These are phyloP conservation scores for Elsinoe arachidis DNA, from an alignment of 2,329 filamentous ascomycete species.

Conservation along the genomic window DNA sequence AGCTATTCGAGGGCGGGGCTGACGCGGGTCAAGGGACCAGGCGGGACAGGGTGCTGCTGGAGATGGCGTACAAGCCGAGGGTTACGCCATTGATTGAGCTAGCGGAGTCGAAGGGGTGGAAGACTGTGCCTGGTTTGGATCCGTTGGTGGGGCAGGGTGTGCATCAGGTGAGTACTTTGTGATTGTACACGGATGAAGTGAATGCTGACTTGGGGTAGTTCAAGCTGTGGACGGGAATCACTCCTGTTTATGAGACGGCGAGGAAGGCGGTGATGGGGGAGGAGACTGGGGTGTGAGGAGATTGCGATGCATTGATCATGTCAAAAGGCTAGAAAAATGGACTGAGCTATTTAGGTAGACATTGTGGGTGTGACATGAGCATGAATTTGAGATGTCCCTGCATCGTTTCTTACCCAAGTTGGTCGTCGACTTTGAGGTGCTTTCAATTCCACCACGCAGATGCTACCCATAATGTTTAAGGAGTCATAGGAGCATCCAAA, in stretches of 20 bases:
- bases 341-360: no score
- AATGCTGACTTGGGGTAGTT: conserved; percentile 45
- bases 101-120: conserved; percentile 70
- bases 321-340: no score
- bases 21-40: conserved; percentile 21
- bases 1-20: conserved; percentile 42
- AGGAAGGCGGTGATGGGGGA: conserved; percentile 40
- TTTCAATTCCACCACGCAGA: no score
- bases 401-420: no score
- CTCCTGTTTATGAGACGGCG: conserved; percentile 61
- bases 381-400: no score
- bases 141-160: conserved; percentile 77
- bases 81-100: conserved; percentile 79
- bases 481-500: no score
- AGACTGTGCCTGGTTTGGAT: conserved; percentile 76
- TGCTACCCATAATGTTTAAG: no score
- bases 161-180: conserved; percentile 54
- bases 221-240: conserved; percentile 75
- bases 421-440: no score
- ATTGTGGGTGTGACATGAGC: no score
- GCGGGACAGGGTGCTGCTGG: conserved; percentile 58
- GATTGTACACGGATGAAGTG: conserved; percentile 1
- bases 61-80: conserved; percentile 93
- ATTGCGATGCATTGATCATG: background rate
- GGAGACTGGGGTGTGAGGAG: conserved; percentile 7